Evolutionary conservation across 2,329 filamentous ascomycete genomes (phyloP), one percentile per base, ranked within the genome.

Genomic region (Fusarium pseudograminearum): DNA sequence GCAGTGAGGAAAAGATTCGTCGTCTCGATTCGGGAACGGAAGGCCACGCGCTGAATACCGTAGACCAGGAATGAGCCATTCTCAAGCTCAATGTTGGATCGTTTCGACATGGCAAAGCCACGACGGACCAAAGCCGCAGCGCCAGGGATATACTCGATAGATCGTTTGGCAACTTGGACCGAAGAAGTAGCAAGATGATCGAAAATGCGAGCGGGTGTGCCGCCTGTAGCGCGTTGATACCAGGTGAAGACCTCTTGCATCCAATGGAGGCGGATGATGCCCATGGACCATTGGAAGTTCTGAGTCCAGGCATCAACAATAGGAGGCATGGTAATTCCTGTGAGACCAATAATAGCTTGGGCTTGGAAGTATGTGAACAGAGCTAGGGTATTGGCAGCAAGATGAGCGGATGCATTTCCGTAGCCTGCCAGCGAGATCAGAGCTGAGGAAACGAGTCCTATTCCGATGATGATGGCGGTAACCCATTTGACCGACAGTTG

Each of bases 241-340:
- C 95, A 98, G 24, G 94, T 97, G 66, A 93, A 92, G 76, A 97
- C 91, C 42, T 85, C 85, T 82, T 98, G 93, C 82, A 98, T 87
- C 79, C 97, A 98, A 16, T 83, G 85, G 40, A 97, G 85, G 48
- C 88, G 87, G 75, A 98, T 97, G 76, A 98, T 94, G 74, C 95
- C 95, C 93, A 98, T 96, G 76, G 91, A 96, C 95, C 95, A 98
- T 78, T 97, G 92, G 83, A 98, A 98, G 82, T 98, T 95, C 81
- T 97, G 94, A 2, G 94, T 97, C 95, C 95, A 98, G 0, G 94
- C 87, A 76, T 92, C 87, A 54, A 97, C 95, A 63, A 97, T 92
- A 0, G 95, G 95, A 6, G 95, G 95, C 67, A 97, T 86, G 30
- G 86, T 85, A 14, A 98, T 90, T 18, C 91, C 88, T 40, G 91